Evolutionary conservation across 306 rosid genomes (phyloP).

Genomic region (Clitoria ternatea): DNA sequence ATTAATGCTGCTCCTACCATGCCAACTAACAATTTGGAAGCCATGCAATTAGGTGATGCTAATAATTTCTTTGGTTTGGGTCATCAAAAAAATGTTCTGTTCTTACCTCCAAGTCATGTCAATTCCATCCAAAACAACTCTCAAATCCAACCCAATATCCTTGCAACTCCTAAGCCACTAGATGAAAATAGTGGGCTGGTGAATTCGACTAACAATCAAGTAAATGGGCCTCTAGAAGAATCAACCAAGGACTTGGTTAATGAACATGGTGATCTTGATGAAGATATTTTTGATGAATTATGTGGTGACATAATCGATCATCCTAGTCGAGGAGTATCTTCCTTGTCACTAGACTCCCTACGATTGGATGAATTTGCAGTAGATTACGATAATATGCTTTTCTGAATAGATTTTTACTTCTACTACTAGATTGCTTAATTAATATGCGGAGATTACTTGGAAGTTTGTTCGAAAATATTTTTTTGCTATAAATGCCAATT

Average conservation of each 20-base stretch:
- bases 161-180: no score
- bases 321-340: neutral
- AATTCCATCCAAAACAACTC: neutral
- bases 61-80: neutral
- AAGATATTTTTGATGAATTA: neutral
- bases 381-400: neutral
- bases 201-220: neutral
- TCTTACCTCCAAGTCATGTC: neutral
- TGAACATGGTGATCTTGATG: no score
- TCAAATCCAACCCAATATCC: no score
- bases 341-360: neutral
- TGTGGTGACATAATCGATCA: neutral
- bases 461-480: no score
- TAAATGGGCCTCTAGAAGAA: no score
- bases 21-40: neutral
- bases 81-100: neutral
- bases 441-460: no score
- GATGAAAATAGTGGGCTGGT: no score
- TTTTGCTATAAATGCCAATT: no score
- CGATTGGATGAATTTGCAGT: neutral
- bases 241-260: no score
- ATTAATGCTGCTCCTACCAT: neutral
- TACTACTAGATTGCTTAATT: no score
- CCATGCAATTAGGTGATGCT: neutral
- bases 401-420: neutral